Conservation (phyloP, 2,329 filamentous ascomycete genomes). For the Aureobasidium sp. region DNA sequence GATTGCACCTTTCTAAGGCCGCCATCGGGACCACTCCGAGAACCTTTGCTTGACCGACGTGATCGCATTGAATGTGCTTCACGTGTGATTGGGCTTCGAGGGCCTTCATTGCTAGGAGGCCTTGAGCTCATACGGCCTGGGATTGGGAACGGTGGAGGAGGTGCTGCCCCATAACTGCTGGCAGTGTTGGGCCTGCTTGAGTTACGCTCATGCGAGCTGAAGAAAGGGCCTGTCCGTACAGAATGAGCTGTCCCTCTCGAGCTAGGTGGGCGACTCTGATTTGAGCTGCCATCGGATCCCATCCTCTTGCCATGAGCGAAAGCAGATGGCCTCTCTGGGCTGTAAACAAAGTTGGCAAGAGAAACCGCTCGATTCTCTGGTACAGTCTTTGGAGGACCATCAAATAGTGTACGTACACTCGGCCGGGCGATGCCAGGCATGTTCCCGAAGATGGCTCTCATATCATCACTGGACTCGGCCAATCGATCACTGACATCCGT, state of each 20-base stretch:
- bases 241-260: not conserved
- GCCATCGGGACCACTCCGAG: constrained; percentile 26
- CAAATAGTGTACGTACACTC: not conserved
- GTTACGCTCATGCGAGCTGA: not conserved
- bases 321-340: not conserved
- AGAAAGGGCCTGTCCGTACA: not conserved
- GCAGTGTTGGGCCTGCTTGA: constrained; percentile 44
- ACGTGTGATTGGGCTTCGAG: constrained; percentile 65
- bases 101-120: constrained; percentile 57
- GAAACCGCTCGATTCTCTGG: constrained; percentile 31
- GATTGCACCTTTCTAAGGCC: constrained; percentile 77
- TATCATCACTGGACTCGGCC: constrained; percentile 18
- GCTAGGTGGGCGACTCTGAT: not conserved
- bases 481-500: constrained; percentile 26
- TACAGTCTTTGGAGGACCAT: constrained; percentile 28
- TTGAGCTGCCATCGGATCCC: constrained; percentile 5
- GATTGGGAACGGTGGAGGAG: constrained; percentile 78
- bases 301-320: not conserved
- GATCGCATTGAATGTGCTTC: constrained; percentile 20
- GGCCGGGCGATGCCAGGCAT: constrained; percentile 20
- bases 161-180: constrained; percentile 36
- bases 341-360: constrained; percentile 21
- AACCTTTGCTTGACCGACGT: not conserved
- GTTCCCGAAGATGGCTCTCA: constrained; percentile 24
- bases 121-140: constrained; percentile 83